phyloP scores from a whole-genome alignment of 768 basidiomycete genomes.

The Tulasnella calospora region DNA sequence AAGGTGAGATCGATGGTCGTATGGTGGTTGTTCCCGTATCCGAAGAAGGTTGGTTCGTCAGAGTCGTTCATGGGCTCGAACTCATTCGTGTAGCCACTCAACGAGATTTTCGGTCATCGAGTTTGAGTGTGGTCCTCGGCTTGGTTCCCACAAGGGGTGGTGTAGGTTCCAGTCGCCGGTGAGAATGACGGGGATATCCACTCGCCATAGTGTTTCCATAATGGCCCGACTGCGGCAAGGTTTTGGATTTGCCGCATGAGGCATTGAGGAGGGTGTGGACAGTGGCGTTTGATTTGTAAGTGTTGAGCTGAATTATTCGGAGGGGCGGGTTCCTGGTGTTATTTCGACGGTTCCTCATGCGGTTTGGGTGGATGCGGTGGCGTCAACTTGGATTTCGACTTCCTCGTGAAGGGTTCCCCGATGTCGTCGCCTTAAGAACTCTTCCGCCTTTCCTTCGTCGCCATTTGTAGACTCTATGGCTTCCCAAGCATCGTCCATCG shows the following conservation, averaged over 20 bases:
- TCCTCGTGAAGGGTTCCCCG: no score
- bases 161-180: conserved; percentile 25
- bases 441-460: no score
- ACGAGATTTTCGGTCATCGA: neutral
- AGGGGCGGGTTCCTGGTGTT: no score
- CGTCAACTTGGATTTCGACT: no score
- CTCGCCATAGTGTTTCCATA: neutral
- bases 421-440: no score
- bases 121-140: neutral
- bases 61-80: neutral
- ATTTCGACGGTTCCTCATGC: no score
- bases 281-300: neutral
- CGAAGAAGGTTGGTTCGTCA: conserved; percentile 1
- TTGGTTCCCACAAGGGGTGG: conserved; percentile 3
- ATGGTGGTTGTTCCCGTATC: neutral
- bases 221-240: neutral
- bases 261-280: no score
- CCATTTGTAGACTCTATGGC: no score
- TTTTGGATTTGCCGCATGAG: no score
- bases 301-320: no score
- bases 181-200: neutral
- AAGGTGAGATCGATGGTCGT: conserved; percentile 21
- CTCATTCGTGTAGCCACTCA: neutral
- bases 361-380: no score
- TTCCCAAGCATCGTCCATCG: no score